phyloP scores from a whole-genome alignment of 2,329 filamentous ascomycete species.

The Tolypocladium tundrense region DNA sequence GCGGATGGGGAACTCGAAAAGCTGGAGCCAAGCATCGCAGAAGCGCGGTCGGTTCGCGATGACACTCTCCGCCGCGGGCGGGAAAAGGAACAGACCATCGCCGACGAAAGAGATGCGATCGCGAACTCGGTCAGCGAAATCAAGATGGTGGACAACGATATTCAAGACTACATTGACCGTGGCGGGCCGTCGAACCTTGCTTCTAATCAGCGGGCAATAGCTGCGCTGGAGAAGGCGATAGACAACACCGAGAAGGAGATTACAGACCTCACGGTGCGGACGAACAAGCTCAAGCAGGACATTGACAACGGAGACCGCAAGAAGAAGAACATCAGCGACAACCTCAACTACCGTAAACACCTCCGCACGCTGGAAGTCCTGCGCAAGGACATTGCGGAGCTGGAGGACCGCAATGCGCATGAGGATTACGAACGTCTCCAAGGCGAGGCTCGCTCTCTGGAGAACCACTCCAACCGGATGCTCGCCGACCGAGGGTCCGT shows the following conservation, averaged over 20 bases:
- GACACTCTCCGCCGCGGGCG: conserved; percentile 65
- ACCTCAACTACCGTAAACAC: conserved; percentile 74
- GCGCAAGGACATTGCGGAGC: conserved; percentile 56
- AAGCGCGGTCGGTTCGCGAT: conserved; percentile 66
- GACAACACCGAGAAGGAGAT: conserved; percentile 57
- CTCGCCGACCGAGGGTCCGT: conserved; percentile 64
- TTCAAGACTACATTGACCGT: conserved; percentile 66
- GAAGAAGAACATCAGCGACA: conserved; percentile 81
- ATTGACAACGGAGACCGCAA: conserved; percentile 71
- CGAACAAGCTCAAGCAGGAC: conserved; percentile 69
- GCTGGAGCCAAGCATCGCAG: conserved; percentile 66
- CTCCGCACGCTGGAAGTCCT: conserved; percentile 58
- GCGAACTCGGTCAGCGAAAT: conserved; percentile 69
- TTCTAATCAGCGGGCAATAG: conserved; percentile 59
- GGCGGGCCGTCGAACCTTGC: conserved; percentile 65
- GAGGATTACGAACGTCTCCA: conserved; percentile 71
- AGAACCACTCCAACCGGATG: conserved; percentile 57
- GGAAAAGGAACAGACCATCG: conserved; percentile 60
- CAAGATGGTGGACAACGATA: conserved; percentile 63
- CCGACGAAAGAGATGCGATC: conserved; percentile 60
- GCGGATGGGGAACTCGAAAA: conserved; percentile 63
- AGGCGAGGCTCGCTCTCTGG: conserved; percentile 56
- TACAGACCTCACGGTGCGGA: conserved; percentile 52
- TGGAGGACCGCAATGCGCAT: conserved; percentile 71
- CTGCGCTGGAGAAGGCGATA: conserved; percentile 56